Evolutionary conservation across 2,329 filamentous ascomycete species (phyloP).

Genomic region (Teratosphaeria nubilosa): DNA sequence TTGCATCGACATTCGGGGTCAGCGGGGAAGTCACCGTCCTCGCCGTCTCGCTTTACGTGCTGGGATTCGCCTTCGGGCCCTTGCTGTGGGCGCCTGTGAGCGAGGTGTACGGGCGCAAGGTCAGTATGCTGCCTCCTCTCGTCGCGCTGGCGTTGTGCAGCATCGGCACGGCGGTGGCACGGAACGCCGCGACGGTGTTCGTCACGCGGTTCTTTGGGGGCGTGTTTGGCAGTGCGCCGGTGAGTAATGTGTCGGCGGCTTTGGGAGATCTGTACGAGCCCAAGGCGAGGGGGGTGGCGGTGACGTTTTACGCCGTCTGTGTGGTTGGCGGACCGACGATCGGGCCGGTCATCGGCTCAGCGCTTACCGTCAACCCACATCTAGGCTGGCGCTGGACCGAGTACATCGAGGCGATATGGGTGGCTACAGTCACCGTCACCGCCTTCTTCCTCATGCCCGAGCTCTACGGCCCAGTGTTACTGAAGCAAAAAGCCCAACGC

Average conservation of each 20-base stretch:
- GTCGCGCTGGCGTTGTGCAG: constrained; percentile 35
- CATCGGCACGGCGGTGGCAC: constrained; percentile 35
- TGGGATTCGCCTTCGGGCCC: constrained; percentile 34
- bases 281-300: constrained; percentile 29
- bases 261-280: constrained; percentile 35
- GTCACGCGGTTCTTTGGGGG: constrained; percentile 37
- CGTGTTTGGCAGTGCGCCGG: constrained; percentile 34
- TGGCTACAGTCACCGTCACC: constrained; percentile 18
- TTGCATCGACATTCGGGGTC: constrained; percentile 35
- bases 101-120: constrained; percentile 33
- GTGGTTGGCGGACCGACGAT: constrained; percentile 31
- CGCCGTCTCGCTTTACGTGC: constrained; percentile 38
- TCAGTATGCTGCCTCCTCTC: constrained; percentile 35
- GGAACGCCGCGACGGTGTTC: constrained; percentile 28
- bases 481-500: constrained; percentile 29
- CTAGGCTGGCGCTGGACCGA: constrained; percentile 39
- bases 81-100: constrained; percentile 27
- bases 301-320: constrained; percentile 31
- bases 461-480: constrained; percentile 29
- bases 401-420: constrained; percentile 35
- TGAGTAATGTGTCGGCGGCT: constrained; percentile 34
- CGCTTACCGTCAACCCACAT: constrained; percentile 28
- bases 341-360: constrained; percentile 33
- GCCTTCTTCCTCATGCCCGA: constrained; percentile 29
- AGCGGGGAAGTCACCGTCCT: constrained; percentile 37